Conservation (phyloP, 805 yeast genomes). For the Candida coquimbonensis region DNA sequence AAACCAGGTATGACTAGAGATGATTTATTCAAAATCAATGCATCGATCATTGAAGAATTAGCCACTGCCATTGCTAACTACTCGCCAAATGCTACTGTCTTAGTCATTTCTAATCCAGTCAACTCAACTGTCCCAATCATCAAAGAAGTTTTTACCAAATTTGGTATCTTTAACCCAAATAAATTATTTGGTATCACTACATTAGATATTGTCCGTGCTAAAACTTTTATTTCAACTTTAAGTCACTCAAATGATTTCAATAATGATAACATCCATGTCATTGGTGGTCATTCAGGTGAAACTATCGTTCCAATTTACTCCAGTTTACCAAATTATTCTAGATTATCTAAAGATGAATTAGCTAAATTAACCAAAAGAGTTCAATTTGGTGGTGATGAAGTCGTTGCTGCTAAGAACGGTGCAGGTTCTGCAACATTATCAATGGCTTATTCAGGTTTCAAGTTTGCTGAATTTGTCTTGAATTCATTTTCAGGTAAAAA, state of each 20-base stretch:
- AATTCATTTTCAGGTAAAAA: constrained; percentile 3
- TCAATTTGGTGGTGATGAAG: constrained; percentile 96
- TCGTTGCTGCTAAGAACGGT: constrained; percentile 91
- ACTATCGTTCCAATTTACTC: constrained; percentile 77
- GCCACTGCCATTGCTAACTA: constrained; percentile 66
- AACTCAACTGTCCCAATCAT: constrained; percentile 90
- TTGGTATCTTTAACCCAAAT: constrained; percentile 62
- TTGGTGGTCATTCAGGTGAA: constrained; percentile 95
- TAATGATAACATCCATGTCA: constrained; percentile 55
- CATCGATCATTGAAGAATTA: constrained; percentile 67
- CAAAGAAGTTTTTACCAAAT: constrained; percentile 65
- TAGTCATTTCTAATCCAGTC: constrained; percentile 89
- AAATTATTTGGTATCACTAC: constrained; percentile 85
- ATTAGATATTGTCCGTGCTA: constrained; percentile 81
- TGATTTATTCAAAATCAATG: constrained; percentile 78
- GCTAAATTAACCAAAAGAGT: constrained; percentile 69
- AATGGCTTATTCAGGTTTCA: constrained; percentile 92
- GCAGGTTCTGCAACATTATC: constrained; percentile 92
- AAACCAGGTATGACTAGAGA: constrained; percentile 95
- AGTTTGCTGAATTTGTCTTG: constrained; percentile 47
- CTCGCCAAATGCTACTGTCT: constrained; percentile 70
- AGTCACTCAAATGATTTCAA: constrained; percentile 19
- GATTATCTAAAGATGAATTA: constrained; percentile 17
- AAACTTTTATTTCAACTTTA: constrained; percentile 36
- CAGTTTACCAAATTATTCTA: constrained; percentile 12